Evolutionary conservation across 1,284 basidiomycete species (phyloP).

Genomic region (Cystobasidium slooffiae): DNA sequence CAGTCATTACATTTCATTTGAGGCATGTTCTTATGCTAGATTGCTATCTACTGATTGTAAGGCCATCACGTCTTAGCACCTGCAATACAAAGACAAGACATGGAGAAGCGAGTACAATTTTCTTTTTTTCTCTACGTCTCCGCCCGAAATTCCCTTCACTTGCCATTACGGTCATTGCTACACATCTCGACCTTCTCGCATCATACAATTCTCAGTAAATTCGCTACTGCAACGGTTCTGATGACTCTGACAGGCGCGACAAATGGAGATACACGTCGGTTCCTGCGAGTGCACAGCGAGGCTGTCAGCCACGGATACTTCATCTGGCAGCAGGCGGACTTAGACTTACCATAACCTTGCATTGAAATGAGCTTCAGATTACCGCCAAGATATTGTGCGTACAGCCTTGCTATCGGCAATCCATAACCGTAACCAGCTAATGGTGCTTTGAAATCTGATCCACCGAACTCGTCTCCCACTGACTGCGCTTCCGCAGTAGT

Average conservation of each 20-base stretch:
- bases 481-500: conserved; percentile 93
- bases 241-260: conserved; percentile 67
- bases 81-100: too few species aligned
- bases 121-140: too few species aligned
- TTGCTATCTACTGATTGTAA: too few species aligned
- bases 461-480: conserved; percentile 83
- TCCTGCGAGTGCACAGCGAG: too few species aligned
- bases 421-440: conserved; percentile 98
- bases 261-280: conserved; percentile 81
- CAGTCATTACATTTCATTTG: too few species aligned
- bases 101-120: too few species aligned
- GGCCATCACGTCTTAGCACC: too few species aligned
- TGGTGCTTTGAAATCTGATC: conserved; percentile 93
- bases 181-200: too few species aligned
- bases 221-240: conserved; percentile 58
- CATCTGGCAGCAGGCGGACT: too few species aligned
- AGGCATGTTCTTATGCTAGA: too few species aligned
- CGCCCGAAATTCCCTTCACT: too few species aligned
- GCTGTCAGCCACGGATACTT: too few species aligned
- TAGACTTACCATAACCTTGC: conserved; percentile 78
- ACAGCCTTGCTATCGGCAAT: conserved; percentile 70
- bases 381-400: conserved; percentile 95
- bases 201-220: not conserved
- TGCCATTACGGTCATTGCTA: not conserved
- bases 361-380: conserved; percentile 95